Percentiles rank a stretch among this genome's conserved stretches.
These are phyloP conservation scores for Ogataea zsoltii DNA, from an alignment of 805 yeast genomes.

Conservation along the genomic window DNA sequence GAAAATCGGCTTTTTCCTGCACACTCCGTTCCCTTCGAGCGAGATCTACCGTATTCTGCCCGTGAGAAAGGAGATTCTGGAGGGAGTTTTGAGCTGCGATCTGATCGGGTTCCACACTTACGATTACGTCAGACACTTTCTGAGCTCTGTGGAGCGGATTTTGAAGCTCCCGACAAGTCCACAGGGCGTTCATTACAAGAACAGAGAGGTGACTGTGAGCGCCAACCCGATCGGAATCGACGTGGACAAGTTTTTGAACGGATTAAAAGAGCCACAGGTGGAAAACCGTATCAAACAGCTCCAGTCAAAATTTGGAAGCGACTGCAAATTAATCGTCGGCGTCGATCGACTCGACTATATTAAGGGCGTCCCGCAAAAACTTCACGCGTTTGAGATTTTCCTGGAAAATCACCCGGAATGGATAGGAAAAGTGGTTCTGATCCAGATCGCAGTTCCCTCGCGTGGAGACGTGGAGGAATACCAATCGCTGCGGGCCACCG, in stretches of 20 bases:
- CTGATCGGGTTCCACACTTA: slow-evolving; percentile 98
- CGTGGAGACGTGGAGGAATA: slow-evolving; percentile 98
- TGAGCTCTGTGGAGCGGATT: slow-evolving; percentile 84
- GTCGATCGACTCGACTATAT: slow-evolving; percentile 96
- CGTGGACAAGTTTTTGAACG: slow-evolving; percentile 85
- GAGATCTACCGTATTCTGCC: slow-evolving; percentile 96
- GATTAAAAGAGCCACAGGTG: slow-evolving; percentile 64
- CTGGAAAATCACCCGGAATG: slow-evolving; percentile 93
- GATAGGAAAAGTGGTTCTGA: slow-evolving; percentile 94
- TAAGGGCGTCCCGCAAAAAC: slow-evolving; percentile 96
- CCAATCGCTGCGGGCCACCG: slow-evolving; percentile 88
- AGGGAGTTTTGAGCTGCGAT: slow-evolving; percentile 92
- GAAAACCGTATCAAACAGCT: slow-evolving; percentile 64
- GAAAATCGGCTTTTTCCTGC: slow-evolving; percentile 88
- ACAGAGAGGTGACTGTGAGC: slow-evolving; percentile 80
- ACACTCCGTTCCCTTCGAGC: slow-evolving; percentile 97
- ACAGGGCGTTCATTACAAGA: slow-evolving; percentile 79
- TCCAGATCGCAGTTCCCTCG: slow-evolving; percentile 97
- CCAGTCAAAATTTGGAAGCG: slow-evolving; percentile 62
- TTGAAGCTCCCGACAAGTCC: slow-evolving; percentile 83
- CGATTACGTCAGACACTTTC: slow-evolving; percentile 95
- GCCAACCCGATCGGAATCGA: slow-evolving; percentile 99
- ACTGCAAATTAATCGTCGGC: slow-evolving; percentile 87
- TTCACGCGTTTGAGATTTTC: slow-evolving; percentile 94
- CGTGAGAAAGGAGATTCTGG: slow-evolving; percentile 86